These are phyloP conservation scores for Torrubiellomyces zombiae DNA, from an alignment of 2,329 filamentous ascomycete genomes.

Conservation along the genomic window DNA sequence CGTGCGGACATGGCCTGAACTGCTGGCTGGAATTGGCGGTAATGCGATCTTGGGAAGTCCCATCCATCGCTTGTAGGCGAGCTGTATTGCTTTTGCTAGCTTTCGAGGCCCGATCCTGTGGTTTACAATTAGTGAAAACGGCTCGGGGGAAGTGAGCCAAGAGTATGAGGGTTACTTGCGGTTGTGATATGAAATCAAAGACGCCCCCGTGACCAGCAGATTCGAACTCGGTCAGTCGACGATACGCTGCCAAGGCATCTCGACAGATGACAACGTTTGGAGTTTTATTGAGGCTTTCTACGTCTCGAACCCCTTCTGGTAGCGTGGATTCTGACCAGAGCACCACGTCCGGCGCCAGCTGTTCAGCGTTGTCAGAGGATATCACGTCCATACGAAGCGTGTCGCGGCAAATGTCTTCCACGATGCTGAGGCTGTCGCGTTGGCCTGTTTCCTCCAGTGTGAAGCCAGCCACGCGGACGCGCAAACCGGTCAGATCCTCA, in stretches of 20 bases:
- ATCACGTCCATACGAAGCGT: constrained; percentile 17
- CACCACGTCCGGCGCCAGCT: constrained; percentile 10
- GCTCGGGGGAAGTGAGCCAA: background rate
- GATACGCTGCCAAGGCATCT: constrained; percentile 14
- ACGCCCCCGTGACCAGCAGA: constrained; percentile 8
- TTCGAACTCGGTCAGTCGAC: constrained; percentile 6
- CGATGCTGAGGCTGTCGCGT: constrained; percentile 5
- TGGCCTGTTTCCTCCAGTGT: too few relatives aligned
- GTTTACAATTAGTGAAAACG: background rate
- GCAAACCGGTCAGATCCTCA: constrained; percentile 13
- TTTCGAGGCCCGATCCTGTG: constrained; percentile 19
- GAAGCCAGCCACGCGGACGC: constrained; percentile 12
- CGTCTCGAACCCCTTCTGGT: too few relatives aligned
- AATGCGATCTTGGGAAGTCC: too few relatives aligned
- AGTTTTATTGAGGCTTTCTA: too few relatives aligned
- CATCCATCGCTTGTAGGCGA: too few relatives aligned
- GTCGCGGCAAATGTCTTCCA: constrained; percentile 12
- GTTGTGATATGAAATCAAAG: constrained; percentile 21
- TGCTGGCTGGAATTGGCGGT: too few relatives aligned
- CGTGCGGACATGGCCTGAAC: too few relatives aligned
- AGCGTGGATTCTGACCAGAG: too few relatives aligned
- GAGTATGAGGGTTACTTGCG: constrained; percentile 12
- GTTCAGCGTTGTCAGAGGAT: constrained; percentile 2
- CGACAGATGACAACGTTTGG: constrained; percentile 17
- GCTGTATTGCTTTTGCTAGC: constrained; percentile 9